Conservation (phyloP, 1,284 basidiomycete genomes). For the Ustilago shanxiensis region DNA sequence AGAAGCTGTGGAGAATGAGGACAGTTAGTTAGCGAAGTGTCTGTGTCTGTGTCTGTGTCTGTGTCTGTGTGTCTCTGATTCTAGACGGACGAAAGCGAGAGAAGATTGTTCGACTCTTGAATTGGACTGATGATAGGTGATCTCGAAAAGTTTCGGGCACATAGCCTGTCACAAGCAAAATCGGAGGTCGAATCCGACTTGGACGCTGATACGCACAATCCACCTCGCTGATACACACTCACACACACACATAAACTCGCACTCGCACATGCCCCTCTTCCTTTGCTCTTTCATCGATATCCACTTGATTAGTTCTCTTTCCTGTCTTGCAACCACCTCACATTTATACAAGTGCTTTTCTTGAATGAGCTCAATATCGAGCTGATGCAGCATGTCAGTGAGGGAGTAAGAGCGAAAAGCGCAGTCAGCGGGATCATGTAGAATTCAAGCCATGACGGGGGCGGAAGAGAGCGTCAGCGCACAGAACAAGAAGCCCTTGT, state of each 20-base stretch:
- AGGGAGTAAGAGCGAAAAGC: not conserved
- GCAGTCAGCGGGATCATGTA: constrained; percentile 1
- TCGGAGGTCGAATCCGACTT: constrained; percentile 16
- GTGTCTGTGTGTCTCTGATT: too few relatives aligned
- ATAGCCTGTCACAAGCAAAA: constrained; percentile 13
- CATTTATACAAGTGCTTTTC: too few relatives aligned
- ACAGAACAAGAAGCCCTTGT: not conserved
- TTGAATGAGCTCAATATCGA: too few relatives aligned
- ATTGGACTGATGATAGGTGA: constrained; percentile 12
- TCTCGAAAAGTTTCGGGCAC: constrained; percentile 6
- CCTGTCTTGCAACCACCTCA: not conserved
- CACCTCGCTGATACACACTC: constrained; percentile 6
- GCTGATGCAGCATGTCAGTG: too few relatives aligned
- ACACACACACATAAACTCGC: not conserved
- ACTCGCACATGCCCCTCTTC: not conserved
- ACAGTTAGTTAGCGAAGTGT: not conserved
- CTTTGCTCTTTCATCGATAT: not conserved
- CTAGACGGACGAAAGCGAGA: constrained; percentile 3
- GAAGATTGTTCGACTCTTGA: constrained; percentile 7
- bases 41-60: not conserved
- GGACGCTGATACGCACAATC: constrained; percentile 10
- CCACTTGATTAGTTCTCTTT: not conserved
- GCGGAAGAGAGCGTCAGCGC: constrained; percentile 9
- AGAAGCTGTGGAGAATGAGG: not conserved
- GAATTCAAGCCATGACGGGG: constrained; percentile 8